Conservation (phyloP, 129 eudicot species). For the Helichrysum umbraculigerum region DNA sequence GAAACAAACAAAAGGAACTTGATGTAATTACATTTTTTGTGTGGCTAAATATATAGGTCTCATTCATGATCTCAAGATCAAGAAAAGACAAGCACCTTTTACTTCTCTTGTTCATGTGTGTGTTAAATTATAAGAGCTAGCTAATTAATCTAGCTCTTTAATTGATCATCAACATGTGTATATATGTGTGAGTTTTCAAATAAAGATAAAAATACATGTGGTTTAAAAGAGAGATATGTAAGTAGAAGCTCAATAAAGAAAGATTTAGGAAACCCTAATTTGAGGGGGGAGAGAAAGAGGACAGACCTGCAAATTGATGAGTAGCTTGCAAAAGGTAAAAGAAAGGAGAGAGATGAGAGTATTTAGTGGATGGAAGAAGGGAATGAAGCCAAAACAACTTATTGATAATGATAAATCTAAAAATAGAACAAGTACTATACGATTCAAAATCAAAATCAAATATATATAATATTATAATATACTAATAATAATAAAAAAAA, state of each 20-base stretch:
- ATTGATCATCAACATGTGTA: constrained; percentile 7
- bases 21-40: constrained; percentile 37
- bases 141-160: constrained; percentile 16
- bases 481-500: no score
- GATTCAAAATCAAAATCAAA: constrained; percentile 5
- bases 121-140: constrained; percentile 28
- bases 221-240: constrained; percentile 21
- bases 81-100: constrained; percentile 37
- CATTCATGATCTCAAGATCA: constrained; percentile 27
- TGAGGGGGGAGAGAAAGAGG: constrained; percentile 25
- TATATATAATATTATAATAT: constrained; percentile 18
- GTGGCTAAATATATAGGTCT: constrained; percentile 24
- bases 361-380: constrained; percentile 51
- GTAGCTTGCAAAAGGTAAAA: constrained; percentile 45
- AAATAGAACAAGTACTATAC: constrained; percentile 20
- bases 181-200: constrained; percentile 19
- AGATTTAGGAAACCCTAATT: constrained; percentile 46
- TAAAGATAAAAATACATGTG: constrained; percentile 21
- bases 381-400: constrained; percentile 47
- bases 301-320: constrained; percentile 48
- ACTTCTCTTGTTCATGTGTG: constrained; percentile 32
- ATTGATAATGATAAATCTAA: constrained; percentile 41
- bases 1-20: constrained; percentile 20
- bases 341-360: constrained; percentile 39
- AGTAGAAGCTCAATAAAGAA: constrained; percentile 37